Evolutionary conservation across 192 early-diverging fungal species (phyloP), one percentile per base, ranked within the genome.

Genomic region (Podila clonocystis): DNA sequence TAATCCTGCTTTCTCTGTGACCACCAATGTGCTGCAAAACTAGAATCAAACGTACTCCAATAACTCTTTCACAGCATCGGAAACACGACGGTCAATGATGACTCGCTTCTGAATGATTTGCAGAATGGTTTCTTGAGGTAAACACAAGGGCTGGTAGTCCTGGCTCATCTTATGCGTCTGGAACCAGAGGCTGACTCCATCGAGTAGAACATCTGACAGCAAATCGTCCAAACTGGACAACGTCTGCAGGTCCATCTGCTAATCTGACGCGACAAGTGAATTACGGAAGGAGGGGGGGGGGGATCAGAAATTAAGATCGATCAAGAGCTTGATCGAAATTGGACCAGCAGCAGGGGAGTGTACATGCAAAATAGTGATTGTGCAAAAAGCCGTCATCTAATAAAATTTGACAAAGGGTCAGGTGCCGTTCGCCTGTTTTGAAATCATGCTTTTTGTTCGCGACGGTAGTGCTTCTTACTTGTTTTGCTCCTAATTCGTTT

Each of bases 221-320:
- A 87, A 52, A 62, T 89, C 88, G 71, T 89, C 88, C 52, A 80
- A 84, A 22, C 73, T 75, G 28, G 88, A 87, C 19, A 89, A 63
- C 34, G 82, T 72, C 34, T 73, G 59, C 66, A 87, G 78, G 41
- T 87, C 87, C 87, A 89, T 88, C 38, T 41, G 41, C 41, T 45
- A 45, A 45, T 45, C 41, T 45, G 41, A 45, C 41, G 41, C 41
- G 41, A 45, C 41, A 45, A 45, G 41, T 17, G 41, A 45, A 45
- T 45, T 45, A 12, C 15, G 15, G 15, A 3, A 3, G 4, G 15
- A 11, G 9, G 41, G 15, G 12, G 13, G 4, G 15, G 2, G 9
- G 41, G 41, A 45, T 45, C 41, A 45, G 15, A 15, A 0, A 45
- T 45, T 45, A 45, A 45, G 41, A 45, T 45, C 41, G 41, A 45